phyloP scores from a whole-genome alignment of 441 rosid genomes.

The Bocquillonia castaneifolia region DNA sequence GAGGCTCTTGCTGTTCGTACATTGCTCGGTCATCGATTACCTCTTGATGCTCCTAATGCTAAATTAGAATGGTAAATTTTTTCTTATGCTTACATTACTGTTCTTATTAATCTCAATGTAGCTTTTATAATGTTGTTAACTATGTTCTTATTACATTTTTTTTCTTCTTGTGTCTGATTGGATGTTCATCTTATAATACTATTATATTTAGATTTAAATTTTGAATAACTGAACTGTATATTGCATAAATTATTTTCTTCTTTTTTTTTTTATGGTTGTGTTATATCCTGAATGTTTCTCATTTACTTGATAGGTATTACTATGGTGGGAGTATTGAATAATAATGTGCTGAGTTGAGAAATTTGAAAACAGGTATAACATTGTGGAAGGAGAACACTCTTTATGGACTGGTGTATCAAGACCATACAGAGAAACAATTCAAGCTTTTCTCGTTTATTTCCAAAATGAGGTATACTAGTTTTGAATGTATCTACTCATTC shows the following conservation, averaged over 20 bases:
- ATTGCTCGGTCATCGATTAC: conserved; percentile 85
- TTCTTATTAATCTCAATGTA: too few relatives aligned
- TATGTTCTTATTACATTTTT: too few relatives aligned
- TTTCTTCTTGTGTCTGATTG: too few relatives aligned
- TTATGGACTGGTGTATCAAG: conserved; percentile 84
- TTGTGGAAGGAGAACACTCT: conserved; percentile 70
- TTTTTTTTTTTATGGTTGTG: neutral
- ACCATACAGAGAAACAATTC: conserved; percentile 89
- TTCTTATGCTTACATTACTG: too few relatives aligned
- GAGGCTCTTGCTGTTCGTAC: conserved; percentile 92
- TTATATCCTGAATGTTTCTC: conserved; percentile 18
- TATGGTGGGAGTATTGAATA: conserved; percentile 30
- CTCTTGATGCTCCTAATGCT: conserved; percentile 51
- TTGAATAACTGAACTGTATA: too few relatives aligned
- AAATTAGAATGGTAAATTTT: conserved; percentile 80
- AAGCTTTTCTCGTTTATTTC: conserved; percentile 79
- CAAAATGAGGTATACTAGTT: conserved; percentile 70
- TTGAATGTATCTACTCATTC: too few relatives aligned
- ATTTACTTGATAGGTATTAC: conserved; percentile 32
- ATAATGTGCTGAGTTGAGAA: conserved; percentile 34
- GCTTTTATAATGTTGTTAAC: too few relatives aligned
- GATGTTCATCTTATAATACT: too few relatives aligned
- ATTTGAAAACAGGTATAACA: conserved; percentile 74
- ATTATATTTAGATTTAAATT: neutral
- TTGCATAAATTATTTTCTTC: neutral